Evolutionary conservation across 805 yeast species (phyloP), one percentile per base, ranked within the genome.

Genomic region (Yarrowia phangngaensis): DNA sequence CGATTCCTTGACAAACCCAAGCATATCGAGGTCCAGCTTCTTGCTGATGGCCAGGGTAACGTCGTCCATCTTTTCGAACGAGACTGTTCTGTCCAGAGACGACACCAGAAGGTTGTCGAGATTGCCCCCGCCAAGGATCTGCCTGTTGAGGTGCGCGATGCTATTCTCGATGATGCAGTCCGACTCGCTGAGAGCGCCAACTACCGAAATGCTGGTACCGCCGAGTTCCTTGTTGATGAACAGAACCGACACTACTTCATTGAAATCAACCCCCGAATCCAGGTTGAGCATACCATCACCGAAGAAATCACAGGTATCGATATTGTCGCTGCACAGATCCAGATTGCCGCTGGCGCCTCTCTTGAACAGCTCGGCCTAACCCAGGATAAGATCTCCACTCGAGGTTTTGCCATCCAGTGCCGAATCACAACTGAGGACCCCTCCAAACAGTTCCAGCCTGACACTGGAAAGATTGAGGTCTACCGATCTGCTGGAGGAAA

Each of bases 391-490:
- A 87, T 92, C 70, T 84, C 96, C 51, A 82, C 95, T 41, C 79
- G 97, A 64, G 99, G 99, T 15, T 90, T 89, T 64, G 97, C 98
- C 28, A 92, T 92, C 59, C 98, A 92, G 73, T 90, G 98, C 74
- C 88, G 98, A 75, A 92, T 92, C 72, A 90, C 97, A 52, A 90
- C 98, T 45, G 98, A 92, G 69, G 98, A 90, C 65, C 97, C 98
- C 9, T 65, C 95, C 46, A 89, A 89, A 72, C 86, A 84, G 64
- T 90, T 90, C 80, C 97, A 86, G 70, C 98, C 98, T 12, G 98
- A 90, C 65, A 92, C 97, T 3, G 98, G 98, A 65, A 88, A 89
- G 69, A 84, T 90, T 60, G 98, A 90, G 69, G 98, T 90, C 35
- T 90, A 90, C 74, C 80, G 97, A 68, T 88, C 97, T 35, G 86